Base-by-base conservation (phyloP, 352 stramenopile species). In the Sclerospora graminicola region DNA sequence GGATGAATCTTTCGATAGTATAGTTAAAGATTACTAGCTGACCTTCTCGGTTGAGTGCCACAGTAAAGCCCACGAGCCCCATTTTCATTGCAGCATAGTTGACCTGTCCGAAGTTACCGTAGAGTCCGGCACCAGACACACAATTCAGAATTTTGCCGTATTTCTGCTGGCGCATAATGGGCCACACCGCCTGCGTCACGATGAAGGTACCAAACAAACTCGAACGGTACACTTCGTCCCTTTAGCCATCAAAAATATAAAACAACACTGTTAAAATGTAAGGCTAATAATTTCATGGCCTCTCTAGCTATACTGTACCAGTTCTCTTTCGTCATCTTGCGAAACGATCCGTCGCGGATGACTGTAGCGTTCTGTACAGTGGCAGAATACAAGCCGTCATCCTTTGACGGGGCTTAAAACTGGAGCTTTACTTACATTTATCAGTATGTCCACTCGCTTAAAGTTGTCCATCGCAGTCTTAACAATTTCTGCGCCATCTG, bases 51-150 rank as follows among this genome's bases (percentile, higher is more conserved):
- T 79, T 78, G 19, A 89, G 57, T 21, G 76, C 69, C 27, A 73
- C 63, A 0, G 70, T 84, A 38, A 89, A 82, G 32, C 76, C 76
- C 18, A 74, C 69, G 20, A 89, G 54, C 1, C 66, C 76, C 65
- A 82, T 82, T 42, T 89, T 89, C 58, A 79, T 74, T n/a, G 76
- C 61, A 5, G 70, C 71, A 48, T 89, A 89, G 57, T 88, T 85
- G 30, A 69, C 71, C 32, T 88, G 76, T 2, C 76, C 76, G 46
- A 88, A 88, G 51, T 88, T 84, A 11, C 76, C 76, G 33, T 88
- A 88, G 18, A 89, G 51, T 1, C 76, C 76, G 2, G 71, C 55
- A 11, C 64, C 69, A 10, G 71, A 84, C 44, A 77, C 60, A 41
- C 71, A 84, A 51, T 84, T 82, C 33, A 87, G 58, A 46, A 87